phyloP scores from a whole-genome alignment of 495 filamentous ascomycete species.

The Xylaria castorea region DNA sequence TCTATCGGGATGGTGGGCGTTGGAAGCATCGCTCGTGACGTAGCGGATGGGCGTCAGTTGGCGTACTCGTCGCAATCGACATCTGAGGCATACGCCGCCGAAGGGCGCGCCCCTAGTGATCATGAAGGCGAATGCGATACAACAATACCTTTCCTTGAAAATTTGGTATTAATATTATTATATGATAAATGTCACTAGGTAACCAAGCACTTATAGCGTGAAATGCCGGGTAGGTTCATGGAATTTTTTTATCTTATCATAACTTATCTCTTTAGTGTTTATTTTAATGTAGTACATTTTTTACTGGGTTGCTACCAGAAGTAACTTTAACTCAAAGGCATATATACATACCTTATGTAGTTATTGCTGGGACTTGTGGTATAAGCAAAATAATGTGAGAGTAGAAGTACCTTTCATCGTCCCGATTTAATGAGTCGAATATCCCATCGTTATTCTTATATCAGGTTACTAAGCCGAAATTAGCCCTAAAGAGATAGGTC shows the following conservation, averaged over 20 bases:
- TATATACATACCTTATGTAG: too few species aligned
- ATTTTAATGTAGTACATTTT: too few species aligned
- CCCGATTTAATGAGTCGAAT: too few species aligned
- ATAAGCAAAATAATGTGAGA: too few species aligned
- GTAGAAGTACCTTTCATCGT: too few species aligned
- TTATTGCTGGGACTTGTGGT: too few species aligned
- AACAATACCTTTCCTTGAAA: not conserved
- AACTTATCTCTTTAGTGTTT: too few species aligned
- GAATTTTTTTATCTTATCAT: constrained; percentile 25
- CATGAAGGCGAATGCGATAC: constrained; percentile 46
- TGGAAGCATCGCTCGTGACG: constrained; percentile 27
- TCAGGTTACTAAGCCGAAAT: too few species aligned
- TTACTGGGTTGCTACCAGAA: too few species aligned
- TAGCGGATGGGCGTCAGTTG: constrained; percentile 24
- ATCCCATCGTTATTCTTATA: too few species aligned
- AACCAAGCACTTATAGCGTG: not conserved
- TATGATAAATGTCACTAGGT: not conserved
- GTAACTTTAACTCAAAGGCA: too few species aligned
- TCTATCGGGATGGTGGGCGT: not conserved
- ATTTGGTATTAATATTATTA: not conserved
- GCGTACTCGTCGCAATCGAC: constrained; percentile 48
- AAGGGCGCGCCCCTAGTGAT: constrained; percentile 45
- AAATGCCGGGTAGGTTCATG: not conserved
- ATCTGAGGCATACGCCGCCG: constrained; percentile 58
- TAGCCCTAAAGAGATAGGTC: too few species aligned